A percentile compares a stretch with the other conserved stretches of the same genome.
phyloP scores from a whole-genome alignment of 257 asterid genomes.

The Thymus mandschuricus region DNA sequence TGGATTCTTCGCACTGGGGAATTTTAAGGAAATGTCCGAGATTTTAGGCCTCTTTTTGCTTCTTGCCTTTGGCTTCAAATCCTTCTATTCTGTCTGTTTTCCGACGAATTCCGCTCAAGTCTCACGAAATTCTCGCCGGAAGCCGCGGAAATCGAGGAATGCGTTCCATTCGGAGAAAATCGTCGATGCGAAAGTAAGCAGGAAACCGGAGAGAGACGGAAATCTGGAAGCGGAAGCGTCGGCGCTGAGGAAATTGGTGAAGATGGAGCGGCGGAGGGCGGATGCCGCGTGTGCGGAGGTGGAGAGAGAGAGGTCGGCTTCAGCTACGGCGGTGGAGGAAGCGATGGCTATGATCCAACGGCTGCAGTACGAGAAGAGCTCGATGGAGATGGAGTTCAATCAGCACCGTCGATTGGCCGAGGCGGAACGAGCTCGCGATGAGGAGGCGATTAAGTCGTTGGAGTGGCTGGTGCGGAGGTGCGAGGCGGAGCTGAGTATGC shows the following conservation, averaged over 20 bases:
- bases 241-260: slow-evolving; percentile 43
- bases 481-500: slow-evolving; percentile 39
- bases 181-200: not conserved
- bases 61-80: slow-evolving; percentile 48
- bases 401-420: slow-evolving; percentile 61
- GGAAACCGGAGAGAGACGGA: not conserved
- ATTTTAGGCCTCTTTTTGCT: slow-evolving; percentile 41
- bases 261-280: slow-evolving; percentile 43
- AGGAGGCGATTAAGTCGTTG: slow-evolving; percentile 57
- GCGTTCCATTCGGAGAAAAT: not conserved
- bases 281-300: slow-evolving; percentile 50
- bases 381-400: slow-evolving; percentile 56
- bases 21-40: slow-evolving; percentile 32
- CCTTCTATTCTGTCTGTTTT: slow-evolving; percentile 43
- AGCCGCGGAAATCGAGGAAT: slow-evolving; percentile 29
- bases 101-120: slow-evolving; percentile 24
- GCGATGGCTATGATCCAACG: slow-evolving; percentile 79
- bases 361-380: slow-evolving; percentile 60
- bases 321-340: slow-evolving; percentile 64
- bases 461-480: slow-evolving; percentile 49
- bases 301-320: slow-evolving; percentile 60
- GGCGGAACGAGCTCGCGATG: slow-evolving; percentile 57
- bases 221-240: slow-evolving; percentile 33
- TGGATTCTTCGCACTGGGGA: slow-evolving; percentile 38
- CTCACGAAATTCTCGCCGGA: slow-evolving; percentile 22